Evolutionary conservation across 2,329 filamentous ascomycete genomes (phyloP), one percentile per base, ranked within the genome.

Genomic region (Epicoccum sorghinum): DNA sequence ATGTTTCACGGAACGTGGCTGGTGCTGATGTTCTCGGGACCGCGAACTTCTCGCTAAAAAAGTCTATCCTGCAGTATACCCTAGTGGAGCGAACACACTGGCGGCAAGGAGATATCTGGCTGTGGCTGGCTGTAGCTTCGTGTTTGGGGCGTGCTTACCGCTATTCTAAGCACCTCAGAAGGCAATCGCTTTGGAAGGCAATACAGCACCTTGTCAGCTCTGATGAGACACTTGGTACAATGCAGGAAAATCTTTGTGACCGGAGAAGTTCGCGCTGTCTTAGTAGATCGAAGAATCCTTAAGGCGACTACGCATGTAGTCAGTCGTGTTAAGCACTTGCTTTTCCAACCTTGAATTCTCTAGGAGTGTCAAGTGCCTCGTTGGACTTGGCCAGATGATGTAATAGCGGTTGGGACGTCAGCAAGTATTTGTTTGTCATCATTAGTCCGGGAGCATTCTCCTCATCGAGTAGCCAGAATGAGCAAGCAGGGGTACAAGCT

Each of bases 91-190:
- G 8, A 13, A 5, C 4, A 27, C 9, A 23, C 6, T 27, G 10
- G 13, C 18, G 9, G 4, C 36, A 22, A 23, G 14, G 30, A 27
- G 7, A 7, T 12, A 7, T 12, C 22, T 6, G 18, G 2, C 8
- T 13, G 41, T 50, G 52, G 52, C 52, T 55, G 52, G 42, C 47
- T 55, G 47, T 50, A 37, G 13, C 18, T 25, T 42, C 46, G 52
- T 38, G 32, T 24, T 12, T 37, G 23, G 22, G 35, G 13, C 24
- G 27, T 38, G 12, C 2, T 45, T 39, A 36, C 36, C 23, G 35
- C 40, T 13, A 18, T 27, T 43, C 8, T 8, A 7, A 25, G 29
- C 18, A 24, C 12, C 13, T 12, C 7, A 7, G 7, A 18, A 18
- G 14, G 18, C 18, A 18, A 18, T 18, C 18, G 18, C 18, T 18